These are phyloP conservation scores for Phialocephala sp. DNA, from an alignment of 2,329 filamentous ascomycete genomes.

Conservation along the genomic window DNA sequence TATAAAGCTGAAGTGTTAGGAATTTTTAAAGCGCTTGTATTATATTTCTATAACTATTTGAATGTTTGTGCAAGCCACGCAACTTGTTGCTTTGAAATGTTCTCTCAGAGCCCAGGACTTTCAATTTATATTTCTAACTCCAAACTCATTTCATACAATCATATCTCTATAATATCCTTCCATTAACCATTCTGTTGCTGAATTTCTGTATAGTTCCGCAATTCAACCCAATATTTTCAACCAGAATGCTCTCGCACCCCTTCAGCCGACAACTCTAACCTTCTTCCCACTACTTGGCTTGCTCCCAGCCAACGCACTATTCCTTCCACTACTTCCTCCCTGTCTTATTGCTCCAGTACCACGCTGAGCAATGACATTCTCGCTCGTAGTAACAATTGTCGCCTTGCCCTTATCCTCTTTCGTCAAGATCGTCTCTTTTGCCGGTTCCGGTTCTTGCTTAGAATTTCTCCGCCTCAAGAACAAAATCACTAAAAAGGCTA, in stretches of 20 bases:
- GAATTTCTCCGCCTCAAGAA: constrained; percentile 23
- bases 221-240: not conserved
- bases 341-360: not conserved
- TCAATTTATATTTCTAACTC: not conserved
- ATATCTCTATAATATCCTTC: not conserved
- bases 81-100: constrained; percentile 4
- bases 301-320: not conserved
- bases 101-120: not conserved
- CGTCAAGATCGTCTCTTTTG: not conserved
- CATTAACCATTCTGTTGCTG: not conserved
- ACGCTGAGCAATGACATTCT: not conserved
- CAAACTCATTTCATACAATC: not conserved
- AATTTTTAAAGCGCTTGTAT: not conserved
- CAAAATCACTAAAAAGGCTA: constrained; percentile 15
- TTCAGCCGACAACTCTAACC: constrained; percentile 5
- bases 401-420: not conserved
- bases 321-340: not conserved
- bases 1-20: too few species aligned
- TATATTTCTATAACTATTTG: not conserved
- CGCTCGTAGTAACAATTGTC: not conserved
- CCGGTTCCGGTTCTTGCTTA: constrained; percentile 2
- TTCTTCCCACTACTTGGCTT: not conserved
- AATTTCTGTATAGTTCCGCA: too few species aligned
- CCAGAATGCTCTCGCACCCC: not conserved
- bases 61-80: not conserved